Evolutionary conservation across 495 filamentous ascomycete species (phyloP).

Genomic region (Penicillium salamii): DNA sequence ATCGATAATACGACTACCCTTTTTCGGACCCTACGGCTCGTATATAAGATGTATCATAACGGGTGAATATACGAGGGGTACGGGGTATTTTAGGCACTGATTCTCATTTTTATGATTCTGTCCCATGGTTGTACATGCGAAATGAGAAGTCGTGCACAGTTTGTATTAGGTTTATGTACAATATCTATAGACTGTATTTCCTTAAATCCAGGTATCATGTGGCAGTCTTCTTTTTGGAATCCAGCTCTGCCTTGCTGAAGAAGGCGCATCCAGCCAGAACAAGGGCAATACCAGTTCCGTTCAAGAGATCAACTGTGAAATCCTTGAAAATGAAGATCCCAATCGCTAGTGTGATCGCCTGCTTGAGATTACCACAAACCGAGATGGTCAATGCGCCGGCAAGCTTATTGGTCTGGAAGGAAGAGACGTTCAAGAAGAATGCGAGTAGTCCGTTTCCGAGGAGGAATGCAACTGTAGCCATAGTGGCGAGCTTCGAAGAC

Average conservation of each 20-base stretch:
- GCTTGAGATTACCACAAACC: constrained; percentile 17
- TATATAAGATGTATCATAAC: background rate
- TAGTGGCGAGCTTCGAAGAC: background rate
- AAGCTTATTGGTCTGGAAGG: constrained; percentile 18
- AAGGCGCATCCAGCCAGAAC: constrained; percentile 14
- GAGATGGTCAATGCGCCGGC: constrained; percentile 16
- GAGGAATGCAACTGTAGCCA: constrained; percentile 6
- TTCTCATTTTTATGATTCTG: too few species aligned
- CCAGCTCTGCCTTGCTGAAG: constrained; percentile 17
- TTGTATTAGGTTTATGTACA: background rate
- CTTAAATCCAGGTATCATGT: background rate
- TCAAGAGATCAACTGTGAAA: constrained; percentile 13
- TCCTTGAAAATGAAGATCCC: constrained; percentile 15
- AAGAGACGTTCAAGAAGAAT: constrained; percentile 14
- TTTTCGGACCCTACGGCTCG: background rate
- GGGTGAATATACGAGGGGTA: too few species aligned
- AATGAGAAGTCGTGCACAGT: too few species aligned
- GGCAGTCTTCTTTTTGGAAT: constrained; percentile 10
- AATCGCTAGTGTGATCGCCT: constrained; percentile 12
- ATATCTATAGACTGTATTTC: background rate
- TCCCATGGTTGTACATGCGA: too few species aligned
- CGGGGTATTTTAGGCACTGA: too few species aligned
- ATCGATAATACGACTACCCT: background rate
- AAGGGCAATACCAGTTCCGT: constrained; percentile 15
- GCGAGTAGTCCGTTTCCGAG: constrained; percentile 16